A percentile compares a stretch with the other conserved stretches of the same genome.
phyloP scores from a whole-genome alignment of 1,284 basidiomycete genomes.

The Puccinia polysora region DNA sequence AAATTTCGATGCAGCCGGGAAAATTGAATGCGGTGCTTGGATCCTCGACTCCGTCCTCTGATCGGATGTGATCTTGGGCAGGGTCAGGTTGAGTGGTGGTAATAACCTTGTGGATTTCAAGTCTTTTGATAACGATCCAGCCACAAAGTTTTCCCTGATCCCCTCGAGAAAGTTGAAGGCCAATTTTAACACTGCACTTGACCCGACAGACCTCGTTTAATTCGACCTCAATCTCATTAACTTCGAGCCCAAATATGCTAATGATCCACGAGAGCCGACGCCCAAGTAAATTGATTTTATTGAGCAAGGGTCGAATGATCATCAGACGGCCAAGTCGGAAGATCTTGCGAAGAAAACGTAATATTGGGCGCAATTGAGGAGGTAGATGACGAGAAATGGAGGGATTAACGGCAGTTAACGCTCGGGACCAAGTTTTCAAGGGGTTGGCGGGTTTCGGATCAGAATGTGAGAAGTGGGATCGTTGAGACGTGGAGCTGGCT shows the following conservation, averaged over 20 bases:
- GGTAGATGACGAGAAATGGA: slow-evolving; percentile 16
- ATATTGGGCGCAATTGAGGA: slow-evolving; percentile 8
- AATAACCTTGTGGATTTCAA: slow-evolving; percentile 22
- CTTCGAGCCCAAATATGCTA: slow-evolving; percentile 37
- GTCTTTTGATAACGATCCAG: slow-evolving; percentile 34
- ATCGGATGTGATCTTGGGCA: background rate
- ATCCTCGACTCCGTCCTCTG: background rate
- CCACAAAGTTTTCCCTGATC: slow-evolving; percentile 30
- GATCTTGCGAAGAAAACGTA: slow-evolving; percentile 26
- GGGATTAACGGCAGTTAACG: background rate
- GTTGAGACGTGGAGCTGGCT: slow-evolving; percentile 22
- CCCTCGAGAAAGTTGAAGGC: slow-evolving; percentile 37
- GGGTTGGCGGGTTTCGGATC: background rate
- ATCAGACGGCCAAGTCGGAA: slow-evolving; percentile 26
- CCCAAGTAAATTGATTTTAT: slow-evolving; percentile 33
- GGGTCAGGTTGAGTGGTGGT: background rate
- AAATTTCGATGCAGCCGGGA: slow-evolving; percentile 31
- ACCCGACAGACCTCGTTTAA: slow-evolving; percentile 30
- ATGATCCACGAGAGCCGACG: slow-evolving; percentile 36
- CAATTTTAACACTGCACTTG: slow-evolving; percentile 28
- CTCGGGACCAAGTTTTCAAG: background rate
- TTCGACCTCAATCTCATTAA: slow-evolving; percentile 26
- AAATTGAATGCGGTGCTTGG: slow-evolving; percentile 23
- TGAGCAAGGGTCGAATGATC: slow-evolving; percentile 30
- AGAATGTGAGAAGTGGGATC: background rate